Percentiles rank a stretch among this genome's conserved stretches.
These are phyloP conservation scores for Sesbania bispinosa DNA, from an alignment of 306 rosid species.

Conservation along the genomic window DNA sequence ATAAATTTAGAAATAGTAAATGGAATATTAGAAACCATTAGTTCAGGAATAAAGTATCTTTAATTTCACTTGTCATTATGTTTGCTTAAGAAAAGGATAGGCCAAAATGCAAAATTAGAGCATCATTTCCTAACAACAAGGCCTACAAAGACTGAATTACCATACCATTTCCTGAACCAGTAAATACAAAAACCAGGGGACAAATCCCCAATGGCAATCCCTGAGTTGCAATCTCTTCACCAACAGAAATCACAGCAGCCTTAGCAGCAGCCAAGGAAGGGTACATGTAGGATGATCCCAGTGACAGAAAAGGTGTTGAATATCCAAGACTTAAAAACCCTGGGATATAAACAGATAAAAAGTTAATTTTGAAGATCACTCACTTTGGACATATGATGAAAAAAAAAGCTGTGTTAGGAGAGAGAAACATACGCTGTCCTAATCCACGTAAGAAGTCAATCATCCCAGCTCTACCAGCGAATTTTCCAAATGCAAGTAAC, in stretches of 20 bases:
- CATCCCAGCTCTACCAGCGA: conserved; percentile 93
- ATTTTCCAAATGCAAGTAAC: conserved; percentile 87
- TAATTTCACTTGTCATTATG: background rate
- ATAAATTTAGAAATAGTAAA: conserved; percentile 2
- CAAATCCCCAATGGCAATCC: conserved; percentile 86
- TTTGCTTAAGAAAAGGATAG: conserved; percentile 6
- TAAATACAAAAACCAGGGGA: conserved; percentile 84
- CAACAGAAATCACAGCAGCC: conserved; percentile 93
- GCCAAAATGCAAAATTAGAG: background rate
- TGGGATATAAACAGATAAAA: conserved; percentile 30
- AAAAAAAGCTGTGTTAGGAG: background rate
- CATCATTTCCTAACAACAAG: conserved; percentile 34
- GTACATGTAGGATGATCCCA: conserved; percentile 96
- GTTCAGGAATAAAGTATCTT: background rate
- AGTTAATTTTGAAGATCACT: conserved; percentile 15
- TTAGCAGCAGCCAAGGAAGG: conserved; percentile 90
- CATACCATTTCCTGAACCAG: conserved; percentile 93
- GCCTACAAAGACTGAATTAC: background rate
- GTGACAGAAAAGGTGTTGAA: conserved; percentile 90
- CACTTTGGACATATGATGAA: background rate
- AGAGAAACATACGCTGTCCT: conserved; percentile 67
- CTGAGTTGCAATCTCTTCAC: conserved; percentile 80
- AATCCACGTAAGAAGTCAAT: conserved; percentile 75
- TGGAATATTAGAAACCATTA: background rate
- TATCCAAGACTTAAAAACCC: conserved; percentile 91